Base-by-base conservation (phyloP, 805 yeast genomes). In the Saccharomycopsis sp. region DNA sequence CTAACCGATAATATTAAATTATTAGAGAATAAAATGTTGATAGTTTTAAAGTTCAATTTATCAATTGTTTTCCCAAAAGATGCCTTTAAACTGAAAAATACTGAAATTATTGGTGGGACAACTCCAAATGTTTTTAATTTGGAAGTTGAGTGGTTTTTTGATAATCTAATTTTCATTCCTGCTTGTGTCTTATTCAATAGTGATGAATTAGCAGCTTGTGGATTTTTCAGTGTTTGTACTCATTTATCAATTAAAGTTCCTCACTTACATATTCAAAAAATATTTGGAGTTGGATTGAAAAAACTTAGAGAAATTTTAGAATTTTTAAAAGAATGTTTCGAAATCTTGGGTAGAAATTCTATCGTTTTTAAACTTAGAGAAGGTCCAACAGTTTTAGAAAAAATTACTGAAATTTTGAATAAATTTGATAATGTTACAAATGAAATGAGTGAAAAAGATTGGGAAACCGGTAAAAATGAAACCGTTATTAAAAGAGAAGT, bases 131-230 rank as follows among this genome's bases (percentile, higher is more conserved):
- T n/a, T n/a, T n/a, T n/a, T n/a, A n/a, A n/a, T n/a, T n/a, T n/a
- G n/a, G n/a, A 18, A 30, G 14, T 42, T 40, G 29, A 36, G 30
- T 23, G 34, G 41, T 30, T 37, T 39, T 31, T 29, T 40, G 17
- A 42, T 39, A 15, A n/a, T 32, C 37, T 39, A 5, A 34, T 36
- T 17, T 42, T 23, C 14, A 20, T 34, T 3, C 46, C 49, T 5
- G 44, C 34, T 4, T 31, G 26, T 14, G 17, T 45, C 12, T 30
- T 45, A 20, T 45, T 21, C 31, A 45, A 35, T 21, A 17, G 26
- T 9, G 14, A 45, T 23, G 49, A 45, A 28, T 18, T 45, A 3
- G 47, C 47, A 4, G 49, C 49, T 6, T 31, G 44, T 8, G 32
- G 40, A 21, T 33, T 37, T 5, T 13, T 34, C 19, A 15, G 36